Base-by-base conservation (phyloP, 257 asterid genomes). In the Solanum piurae region DNA sequence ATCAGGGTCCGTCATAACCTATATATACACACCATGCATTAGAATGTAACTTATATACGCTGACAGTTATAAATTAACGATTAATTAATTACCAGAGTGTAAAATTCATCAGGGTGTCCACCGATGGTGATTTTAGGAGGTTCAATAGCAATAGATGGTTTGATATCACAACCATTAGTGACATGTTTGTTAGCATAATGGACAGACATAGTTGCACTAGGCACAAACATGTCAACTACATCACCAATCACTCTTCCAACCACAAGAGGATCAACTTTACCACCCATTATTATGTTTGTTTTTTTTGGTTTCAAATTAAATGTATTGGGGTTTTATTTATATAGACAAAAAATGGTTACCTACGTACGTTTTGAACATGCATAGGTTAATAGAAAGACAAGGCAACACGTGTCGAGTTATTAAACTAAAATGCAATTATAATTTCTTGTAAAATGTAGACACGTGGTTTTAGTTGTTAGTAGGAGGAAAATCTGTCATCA, bases 1-100 rank as follows among this genome's bases (percentile, higher is more conserved):
- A 91, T 95, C 98, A 8, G 98, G 98, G 83, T 95, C 98, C 1
- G 93, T 91, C 98, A 95, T 94, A 69, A 95, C 96, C 96, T 94
- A 25, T 68, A 29, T 5, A 49, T 16, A 66, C 16, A 68, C 71
- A 73, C 4, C 7, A 44, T 87, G 31, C 16, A 74, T 44, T 46
- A 62, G 5, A 68, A 31, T 42, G 1, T 29, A 29, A 29, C 75
- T 46, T 38, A 27, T 23, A 64, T 27, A 16, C 9, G 4, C 42
- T 20, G 9, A n/a, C 2, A 29, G 1, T 5, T 66, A 49, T 0
- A n/a, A 12, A 66, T 66, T 2, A 66, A 5, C 73, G 10, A 27
- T 25, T 25, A 25, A 27, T 27, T 68, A 71, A 29, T 29, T 29
- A 29, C 97, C 94, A 95, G 69, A 49, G 98, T 93, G 88, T 93